phyloP scores from a whole-genome alignment of 2,329 filamentous ascomycete species.

The Neonectria coccinea region DNA sequence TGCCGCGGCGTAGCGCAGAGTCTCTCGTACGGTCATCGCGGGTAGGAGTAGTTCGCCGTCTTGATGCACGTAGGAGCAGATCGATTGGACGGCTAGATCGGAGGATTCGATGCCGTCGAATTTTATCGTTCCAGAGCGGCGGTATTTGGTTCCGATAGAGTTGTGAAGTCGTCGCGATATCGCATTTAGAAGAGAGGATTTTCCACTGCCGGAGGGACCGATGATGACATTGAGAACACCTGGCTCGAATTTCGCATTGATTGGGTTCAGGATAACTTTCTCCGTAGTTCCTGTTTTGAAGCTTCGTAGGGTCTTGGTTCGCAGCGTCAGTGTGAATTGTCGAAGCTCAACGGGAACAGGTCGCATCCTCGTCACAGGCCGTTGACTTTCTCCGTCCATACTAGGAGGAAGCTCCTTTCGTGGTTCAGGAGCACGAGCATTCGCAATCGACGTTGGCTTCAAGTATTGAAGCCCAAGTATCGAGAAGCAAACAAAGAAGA shows the following conservation, averaged over 20 bases:
- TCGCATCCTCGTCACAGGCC: slow-evolving; percentile 62
- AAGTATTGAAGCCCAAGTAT: slow-evolving; percentile 71
- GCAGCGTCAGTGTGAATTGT: slow-evolving; percentile 70
- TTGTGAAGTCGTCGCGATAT: slow-evolving; percentile 75
- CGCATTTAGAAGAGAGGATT: slow-evolving; percentile 77
- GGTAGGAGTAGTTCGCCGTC: slow-evolving; percentile 80
- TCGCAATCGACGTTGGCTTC: slow-evolving; percentile 74
- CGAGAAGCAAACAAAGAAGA: slow-evolving; percentile 72
- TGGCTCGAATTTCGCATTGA: slow-evolving; percentile 73
- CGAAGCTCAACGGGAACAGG: slow-evolving; percentile 73
- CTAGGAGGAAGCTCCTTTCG: slow-evolving; percentile 68
- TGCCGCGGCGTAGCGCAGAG: slow-evolving; percentile 74
- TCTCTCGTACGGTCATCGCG: slow-evolving; percentile 79
- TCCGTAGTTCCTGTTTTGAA: slow-evolving; percentile 59
- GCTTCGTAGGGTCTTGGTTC: slow-evolving; percentile 63
- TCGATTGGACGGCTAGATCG: slow-evolving; percentile 72
- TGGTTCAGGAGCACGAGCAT: slow-evolving; percentile 65
- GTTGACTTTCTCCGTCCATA: slow-evolving; percentile 72
- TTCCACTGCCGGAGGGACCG: slow-evolving; percentile 81
- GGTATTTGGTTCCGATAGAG: slow-evolving; percentile 70
- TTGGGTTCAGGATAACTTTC: slow-evolving; percentile 71
- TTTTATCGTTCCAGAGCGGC: slow-evolving; percentile 68
- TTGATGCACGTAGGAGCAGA: slow-evolving; percentile 80
- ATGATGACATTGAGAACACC: slow-evolving; percentile 79
- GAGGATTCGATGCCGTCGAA: slow-evolving; percentile 77